Conservation (phyloP, 148 eudicot species). For the Chenopodium formosanum region DNA sequence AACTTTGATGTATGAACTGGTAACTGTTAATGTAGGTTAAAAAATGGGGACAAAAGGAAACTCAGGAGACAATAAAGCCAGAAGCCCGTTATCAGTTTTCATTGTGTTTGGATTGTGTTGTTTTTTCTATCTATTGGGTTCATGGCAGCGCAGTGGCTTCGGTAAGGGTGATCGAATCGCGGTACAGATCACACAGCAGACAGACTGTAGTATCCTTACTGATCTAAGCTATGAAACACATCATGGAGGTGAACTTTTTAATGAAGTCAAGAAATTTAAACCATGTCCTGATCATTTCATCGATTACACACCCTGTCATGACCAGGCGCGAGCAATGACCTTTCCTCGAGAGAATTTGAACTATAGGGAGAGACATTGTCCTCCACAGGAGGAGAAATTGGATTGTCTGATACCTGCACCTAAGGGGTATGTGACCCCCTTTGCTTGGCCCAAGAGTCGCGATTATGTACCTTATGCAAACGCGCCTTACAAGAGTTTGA, state of each 20-base stretch:
- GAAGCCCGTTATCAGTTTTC: conserved; percentile 33
- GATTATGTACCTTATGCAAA: conserved; percentile 59
- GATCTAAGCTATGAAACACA: conserved; percentile 38
- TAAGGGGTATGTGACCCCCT: conserved; percentile 53
- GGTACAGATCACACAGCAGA: conserved; percentile 36
- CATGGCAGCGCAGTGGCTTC: conserved; percentile 56
- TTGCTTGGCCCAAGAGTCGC: conserved; percentile 55
- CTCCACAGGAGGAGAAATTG: conserved; percentile 41
- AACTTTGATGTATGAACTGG: not conserved
- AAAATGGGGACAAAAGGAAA: conserved; percentile 48
- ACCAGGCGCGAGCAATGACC: conserved; percentile 52
- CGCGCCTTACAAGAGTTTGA: conserved; percentile 55
- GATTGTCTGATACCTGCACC: conserved; percentile 52
- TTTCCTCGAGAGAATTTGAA: conserved; percentile 51
- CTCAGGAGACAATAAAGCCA: conserved; percentile 42
- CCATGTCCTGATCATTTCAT: conserved; percentile 36
- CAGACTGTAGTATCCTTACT: conserved; percentile 38
- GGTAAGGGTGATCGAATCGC: conserved; percentile 54
- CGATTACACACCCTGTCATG: conserved; percentile 57
- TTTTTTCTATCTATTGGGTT: conserved; percentile 44
- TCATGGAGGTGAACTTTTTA: conserved; percentile 31
- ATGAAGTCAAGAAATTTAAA: conserved; percentile 31
- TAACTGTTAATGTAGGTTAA: conserved; percentile 19
- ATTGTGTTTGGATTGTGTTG: conserved; percentile 43
- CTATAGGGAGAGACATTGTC: conserved; percentile 54